These are phyloP conservation scores for Candida smagusa DNA, from an alignment of 1,139 yeast genomes.

Conservation along the genomic window DNA sequence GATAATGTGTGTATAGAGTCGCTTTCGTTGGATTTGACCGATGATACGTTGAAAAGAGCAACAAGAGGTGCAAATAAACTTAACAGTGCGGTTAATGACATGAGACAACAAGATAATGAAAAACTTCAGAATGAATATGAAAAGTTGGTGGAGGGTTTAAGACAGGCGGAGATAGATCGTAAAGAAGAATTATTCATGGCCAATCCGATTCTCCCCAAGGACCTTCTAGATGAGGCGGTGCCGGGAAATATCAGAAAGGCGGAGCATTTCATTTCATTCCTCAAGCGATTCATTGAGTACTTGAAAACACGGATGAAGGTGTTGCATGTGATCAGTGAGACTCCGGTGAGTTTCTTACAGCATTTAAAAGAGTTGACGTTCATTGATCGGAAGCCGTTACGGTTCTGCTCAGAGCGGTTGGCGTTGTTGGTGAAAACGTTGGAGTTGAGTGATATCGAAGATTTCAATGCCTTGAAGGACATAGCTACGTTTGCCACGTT, in stretches of 20 bases:
- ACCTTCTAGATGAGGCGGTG: slow-evolving; percentile 83
- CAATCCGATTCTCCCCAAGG: slow-evolving; percentile 83
- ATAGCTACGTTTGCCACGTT: slow-evolving; percentile 96
- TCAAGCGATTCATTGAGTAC: slow-evolving; percentile 90
- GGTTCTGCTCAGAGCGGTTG: slow-evolving; percentile 89
- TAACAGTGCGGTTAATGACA: slow-evolving; percentile 73
- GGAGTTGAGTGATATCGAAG: slow-evolving; percentile 86
- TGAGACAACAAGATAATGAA: slow-evolving; percentile 76
- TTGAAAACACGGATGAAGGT: slow-evolving; percentile 97
- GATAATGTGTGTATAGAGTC: slow-evolving; percentile 98
- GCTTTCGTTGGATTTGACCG: slow-evolving; percentile 70
- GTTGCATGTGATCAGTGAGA: slow-evolving; percentile 92
- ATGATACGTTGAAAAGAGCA: slow-evolving; percentile 44
- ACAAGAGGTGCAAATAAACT: slow-evolving; percentile 73
- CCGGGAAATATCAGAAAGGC: slow-evolving; percentile 98
- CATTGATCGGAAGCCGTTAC: slow-evolving; percentile 84
- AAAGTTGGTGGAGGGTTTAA: slow-evolving; percentile 81
- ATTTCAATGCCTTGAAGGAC: slow-evolving; percentile 87
- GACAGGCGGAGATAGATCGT: slow-evolving; percentile 70
- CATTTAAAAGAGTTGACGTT: slow-evolving; percentile 91
- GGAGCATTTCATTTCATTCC: slow-evolving; percentile 90
- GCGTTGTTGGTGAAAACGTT: slow-evolving; percentile 85
- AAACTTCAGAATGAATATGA: slow-evolving; percentile 88
- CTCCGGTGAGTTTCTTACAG: slow-evolving; percentile 87
- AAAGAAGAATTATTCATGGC: slow-evolving; percentile 83